These are phyloP conservation scores for Arabis alpina DNA, from an alignment of 345 rosid genomes.

Conservation along the genomic window DNA sequence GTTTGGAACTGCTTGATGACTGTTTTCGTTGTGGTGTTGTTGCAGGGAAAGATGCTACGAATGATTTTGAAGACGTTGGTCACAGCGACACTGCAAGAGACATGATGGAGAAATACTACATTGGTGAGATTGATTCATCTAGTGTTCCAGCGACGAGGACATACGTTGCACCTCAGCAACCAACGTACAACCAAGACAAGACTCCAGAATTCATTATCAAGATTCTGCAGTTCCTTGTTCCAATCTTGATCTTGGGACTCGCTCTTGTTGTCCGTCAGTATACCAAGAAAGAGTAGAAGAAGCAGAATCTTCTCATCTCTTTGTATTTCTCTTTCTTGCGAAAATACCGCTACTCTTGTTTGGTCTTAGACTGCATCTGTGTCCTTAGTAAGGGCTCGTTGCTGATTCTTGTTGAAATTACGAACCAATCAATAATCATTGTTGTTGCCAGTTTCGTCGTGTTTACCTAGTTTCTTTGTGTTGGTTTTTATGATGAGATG, in stretches of 20 bases:
- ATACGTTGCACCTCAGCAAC: slow-evolving; percentile 58
- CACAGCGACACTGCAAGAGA: slow-evolving; percentile 94
- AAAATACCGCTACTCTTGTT: slow-evolving; percentile 14
- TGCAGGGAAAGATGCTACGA: slow-evolving; percentile 88
- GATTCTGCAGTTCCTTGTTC: slow-evolving; percentile 88
- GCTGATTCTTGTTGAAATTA: slow-evolving; percentile 23
- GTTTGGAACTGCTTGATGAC: not conserved
- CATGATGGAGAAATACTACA: slow-evolving; percentile 70
- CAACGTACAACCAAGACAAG: slow-evolving; percentile 57
- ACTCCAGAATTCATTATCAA: slow-evolving; percentile 68
- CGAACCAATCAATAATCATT: slow-evolving; percentile 18
- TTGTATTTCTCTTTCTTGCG: slow-evolving; percentile 14
- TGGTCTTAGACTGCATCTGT: slow-evolving; percentile 25
- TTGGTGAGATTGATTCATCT: slow-evolving; percentile 73
- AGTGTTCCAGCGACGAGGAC: slow-evolving; percentile 61
- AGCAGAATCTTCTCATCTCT: slow-evolving; percentile 8
- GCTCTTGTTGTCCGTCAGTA: slow-evolving; percentile 72
- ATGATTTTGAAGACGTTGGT: slow-evolving; percentile 94
- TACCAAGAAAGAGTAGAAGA: slow-evolving; percentile 81
- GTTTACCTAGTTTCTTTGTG: slow-evolving; percentile 3
- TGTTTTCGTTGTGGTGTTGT: slow-evolving; percentile 10
- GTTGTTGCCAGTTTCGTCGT: slow-evolving; percentile 18
- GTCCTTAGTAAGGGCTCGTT: slow-evolving; percentile 1
- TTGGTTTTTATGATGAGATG: slow-evolving; percentile 12
- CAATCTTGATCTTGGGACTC: slow-evolving; percentile 80